Evolutionary conservation across 2,329 filamentous ascomycete species (phyloP).

Genomic region (Pseudogymnoascus verrucosus): DNA sequence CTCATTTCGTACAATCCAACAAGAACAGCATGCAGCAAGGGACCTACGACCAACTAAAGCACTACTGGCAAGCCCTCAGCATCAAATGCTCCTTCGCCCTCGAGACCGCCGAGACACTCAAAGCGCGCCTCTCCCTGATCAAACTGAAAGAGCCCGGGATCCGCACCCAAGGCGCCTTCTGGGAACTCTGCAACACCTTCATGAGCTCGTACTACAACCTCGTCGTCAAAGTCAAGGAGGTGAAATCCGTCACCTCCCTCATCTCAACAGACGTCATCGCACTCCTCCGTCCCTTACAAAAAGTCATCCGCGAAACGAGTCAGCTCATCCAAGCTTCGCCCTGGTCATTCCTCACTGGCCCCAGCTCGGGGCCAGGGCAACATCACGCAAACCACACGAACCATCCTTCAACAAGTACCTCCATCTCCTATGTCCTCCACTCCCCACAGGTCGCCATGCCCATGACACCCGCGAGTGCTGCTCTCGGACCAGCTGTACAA

Average conservation of each 20-base stretch:
- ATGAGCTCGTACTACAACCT: conserved; percentile 63
- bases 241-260: conserved; percentile 39
- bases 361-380: neutral
- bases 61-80: conserved; percentile 63
- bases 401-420: neutral
- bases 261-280: conserved; percentile 61
- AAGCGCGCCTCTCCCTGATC: conserved; percentile 65
- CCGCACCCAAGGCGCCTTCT: conserved; percentile 54
- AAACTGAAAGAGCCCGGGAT: conserved; percentile 78
- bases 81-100: conserved; percentile 63
- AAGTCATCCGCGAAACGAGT: conserved; percentile 71
- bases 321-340: conserved; percentile 61
- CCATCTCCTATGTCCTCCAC: conserved; percentile 18
- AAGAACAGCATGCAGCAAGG: conserved; percentile 54
- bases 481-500: conserved; percentile 81
- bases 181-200: conserved; percentile 67
- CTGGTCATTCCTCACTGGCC: conserved; percentile 34
- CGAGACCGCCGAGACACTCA: conserved; percentile 65
- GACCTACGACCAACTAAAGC: conserved; percentile 50
- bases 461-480: conserved; percentile 82
- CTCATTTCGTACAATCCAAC: conserved; percentile 47
- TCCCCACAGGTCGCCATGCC: conserved; percentile 52
- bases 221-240: conserved; percentile 49
- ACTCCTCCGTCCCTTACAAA: conserved; percentile 73
- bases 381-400: neutral